Percentiles rank a stretch among this genome's conserved stretches.
Evolutionary conservation across 139 green algal genomes (phyloP).

Genomic region (Tetradesmus lagerheimii): DNA sequence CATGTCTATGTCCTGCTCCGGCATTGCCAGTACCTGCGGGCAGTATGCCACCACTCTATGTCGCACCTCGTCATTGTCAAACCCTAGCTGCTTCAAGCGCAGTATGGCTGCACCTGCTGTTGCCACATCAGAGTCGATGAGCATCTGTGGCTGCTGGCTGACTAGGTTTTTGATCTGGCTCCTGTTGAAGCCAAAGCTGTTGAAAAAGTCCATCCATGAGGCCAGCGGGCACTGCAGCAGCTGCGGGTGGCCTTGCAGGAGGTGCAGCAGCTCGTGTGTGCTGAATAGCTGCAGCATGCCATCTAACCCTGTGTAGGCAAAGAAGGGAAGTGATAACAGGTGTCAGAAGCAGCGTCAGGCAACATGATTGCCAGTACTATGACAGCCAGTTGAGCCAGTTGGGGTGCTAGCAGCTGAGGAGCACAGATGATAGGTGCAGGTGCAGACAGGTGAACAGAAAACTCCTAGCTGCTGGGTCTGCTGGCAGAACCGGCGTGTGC

Average conservation of each 20-base stretch:
- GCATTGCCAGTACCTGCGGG: slow-evolving; percentile 41
- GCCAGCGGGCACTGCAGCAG: slow-evolving; percentile 18
- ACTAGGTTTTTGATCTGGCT: slow-evolving; percentile 32
- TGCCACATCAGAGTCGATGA: not conserved
- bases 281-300: slow-evolving; percentile 26
- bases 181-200: slow-evolving; percentile 6
- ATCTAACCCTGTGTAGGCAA: not conserved
- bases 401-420: too few relatives aligned
- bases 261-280: not conserved
- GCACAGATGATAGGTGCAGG: too few relatives aligned
- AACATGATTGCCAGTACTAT: too few relatives aligned
- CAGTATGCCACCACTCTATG: slow-evolving; percentile 46
- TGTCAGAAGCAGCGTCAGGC: too few relatives aligned
- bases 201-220: slow-evolving; percentile 41
- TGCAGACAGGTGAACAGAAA: too few relatives aligned
- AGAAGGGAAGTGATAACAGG: too few relatives aligned
- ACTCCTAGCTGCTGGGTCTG: too few relatives aligned
- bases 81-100: slow-evolving; percentile 37
- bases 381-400: too few relatives aligned
- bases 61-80: slow-evolving; percentile 48
- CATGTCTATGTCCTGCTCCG: slow-evolving; percentile 11
- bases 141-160: not conserved
- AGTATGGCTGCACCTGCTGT: slow-evolving; percentile 29
- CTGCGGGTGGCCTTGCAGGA: slow-evolving; percentile 29
- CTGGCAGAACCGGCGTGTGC: too few relatives aligned